Percentiles rank a stretch among this genome's conserved stretches.
phyloP scores from a whole-genome alignment of 2,329 filamentous ascomycete species.

The Aureobasidium sp. region DNA sequence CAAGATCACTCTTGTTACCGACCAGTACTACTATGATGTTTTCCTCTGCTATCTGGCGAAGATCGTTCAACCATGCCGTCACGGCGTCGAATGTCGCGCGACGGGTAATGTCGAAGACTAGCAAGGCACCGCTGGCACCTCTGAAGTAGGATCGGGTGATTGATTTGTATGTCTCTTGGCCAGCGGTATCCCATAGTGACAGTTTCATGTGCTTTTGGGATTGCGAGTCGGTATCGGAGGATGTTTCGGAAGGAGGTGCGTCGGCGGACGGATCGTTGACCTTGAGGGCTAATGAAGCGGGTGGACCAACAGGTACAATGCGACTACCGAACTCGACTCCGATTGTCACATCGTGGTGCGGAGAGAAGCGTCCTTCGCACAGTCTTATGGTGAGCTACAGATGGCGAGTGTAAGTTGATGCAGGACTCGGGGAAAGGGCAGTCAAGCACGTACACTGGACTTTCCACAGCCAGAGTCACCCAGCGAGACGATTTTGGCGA shows the following conservation, averaged over 20 bases:
- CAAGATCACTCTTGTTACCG: constrained; percentile 88
- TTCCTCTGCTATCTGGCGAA: constrained; percentile 89
- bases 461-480: constrained; percentile 96
- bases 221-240: constrained; percentile 27
- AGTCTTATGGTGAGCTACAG: constrained; percentile 76
- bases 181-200: constrained; percentile 89
- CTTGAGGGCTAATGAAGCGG: constrained; percentile 53
- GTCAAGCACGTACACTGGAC: constrained; percentile 51
- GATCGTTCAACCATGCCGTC: constrained; percentile 87
- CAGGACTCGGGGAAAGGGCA: not conserved
- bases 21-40: constrained; percentile 92
- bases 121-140: constrained; percentile 65
- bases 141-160: constrained; percentile 93
- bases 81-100: constrained; percentile 78
- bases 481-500: constrained; percentile 96
- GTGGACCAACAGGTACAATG: constrained; percentile 83
- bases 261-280: constrained; percentile 40
- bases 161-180: constrained; percentile 95
- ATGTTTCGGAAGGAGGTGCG: not conserved
- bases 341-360: constrained; percentile 94
- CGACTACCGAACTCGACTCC: constrained; percentile 93
- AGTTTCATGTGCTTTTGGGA: constrained; percentile 79
- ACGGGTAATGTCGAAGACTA: constrained; percentile 92
- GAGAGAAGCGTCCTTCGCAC: constrained; percentile 90
- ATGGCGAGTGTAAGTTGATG: constrained; percentile 15